Conservation (phyloP, 352 stramenopile genomes). For the Phytophthora idaei region DNA sequence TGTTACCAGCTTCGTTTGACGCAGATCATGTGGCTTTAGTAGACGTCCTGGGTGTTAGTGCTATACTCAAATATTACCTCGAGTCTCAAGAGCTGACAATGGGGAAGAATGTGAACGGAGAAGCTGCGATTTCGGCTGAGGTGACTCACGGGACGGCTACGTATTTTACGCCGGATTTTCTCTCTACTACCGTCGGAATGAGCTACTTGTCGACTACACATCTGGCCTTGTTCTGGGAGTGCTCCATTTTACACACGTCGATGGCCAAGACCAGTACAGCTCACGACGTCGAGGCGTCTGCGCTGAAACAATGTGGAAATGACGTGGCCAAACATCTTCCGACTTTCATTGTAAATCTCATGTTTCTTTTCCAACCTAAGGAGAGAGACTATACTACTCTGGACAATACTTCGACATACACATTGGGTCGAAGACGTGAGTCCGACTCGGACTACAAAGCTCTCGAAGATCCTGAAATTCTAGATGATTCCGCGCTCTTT, state of each 20-base stretch:
- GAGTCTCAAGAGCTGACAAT: constrained; percentile 39
- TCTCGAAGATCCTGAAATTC: constrained; percentile 27
- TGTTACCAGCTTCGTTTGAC: constrained; percentile 35
- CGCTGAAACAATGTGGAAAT: constrained; percentile 30
- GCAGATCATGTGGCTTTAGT: constrained; percentile 33
- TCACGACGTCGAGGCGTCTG: constrained; percentile 24
- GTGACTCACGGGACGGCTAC: constrained; percentile 35
- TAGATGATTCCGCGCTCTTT: constrained; percentile 25
- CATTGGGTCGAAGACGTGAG: constrained; percentile 31
- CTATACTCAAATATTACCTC: constrained; percentile 33
- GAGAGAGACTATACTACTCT: constrained; percentile 42
- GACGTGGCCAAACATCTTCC: constrained; percentile 27
- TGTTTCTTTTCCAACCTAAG: constrained; percentile 46
- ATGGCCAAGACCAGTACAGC: constrained; percentile 40
- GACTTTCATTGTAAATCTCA: constrained; percentile 41
- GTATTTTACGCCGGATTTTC: constrained; percentile 38
- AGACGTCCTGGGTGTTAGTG: constrained; percentile 33
- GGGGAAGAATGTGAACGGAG: constrained; percentile 46
- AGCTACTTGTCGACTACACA: constrained; percentile 35
- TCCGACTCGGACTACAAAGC: constrained; percentile 21
- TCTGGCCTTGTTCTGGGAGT: constrained; percentile 48
- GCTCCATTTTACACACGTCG: constrained; percentile 39
- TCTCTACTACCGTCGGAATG: constrained; percentile 43
- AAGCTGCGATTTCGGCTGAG: constrained; percentile 44
- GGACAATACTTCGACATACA: constrained; percentile 46